Evolutionary conservation across 2,329 filamentous ascomycete genomes (phyloP), one percentile per base, ranked within the genome.

Genomic region (Fusarium agapanthi): DNA sequence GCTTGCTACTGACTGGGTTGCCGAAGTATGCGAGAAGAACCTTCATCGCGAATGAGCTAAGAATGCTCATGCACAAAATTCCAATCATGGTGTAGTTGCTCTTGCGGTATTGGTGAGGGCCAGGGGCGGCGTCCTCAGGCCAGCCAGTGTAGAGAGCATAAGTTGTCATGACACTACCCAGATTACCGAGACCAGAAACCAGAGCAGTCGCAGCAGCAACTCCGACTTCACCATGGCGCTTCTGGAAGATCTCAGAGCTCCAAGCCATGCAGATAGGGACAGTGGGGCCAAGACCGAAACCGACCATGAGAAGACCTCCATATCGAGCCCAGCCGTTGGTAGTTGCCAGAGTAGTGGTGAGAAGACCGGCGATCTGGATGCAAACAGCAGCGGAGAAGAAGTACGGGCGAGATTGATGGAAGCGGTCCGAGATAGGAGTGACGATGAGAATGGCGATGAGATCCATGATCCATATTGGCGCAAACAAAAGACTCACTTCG

Each of bases 231-330:
- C 95, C 94, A 78, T 97, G 95, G 18, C 95, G 92, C 37, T 89
- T 88, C 83, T 97, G 94, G 85, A 97, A 97, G 78, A 97, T 92
- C 82, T 97, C 93, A 71, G 91, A 93, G 37, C 93, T 94, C 95
- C 95, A 97, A 40, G 94, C 92, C 95, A 97, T 97, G 81, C 93
- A 95, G 78, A 95, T 95, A 16, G 95, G 95, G 2, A 97, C 94
- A 0, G 95, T 97, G 7, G 95, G 95, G 3, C 95, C 95, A 5
- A 97, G 90, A 0, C 95, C 95, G 77, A 97, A 97, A 9, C 95
- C 95, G 40, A 97, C 92, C 83, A 97, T 91, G 56, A 97, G 84
- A n/a, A 97, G 88, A 8, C 95, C 95, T 53, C 93, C 93, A 79
- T 97, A 97, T 45, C 94, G 90, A 5, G 93, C 91, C 94, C 94